These are phyloP conservation scores for Boletus rubescentipes DNA, from an alignment of 768 basidiomycete genomes.

Conservation along the genomic window DNA sequence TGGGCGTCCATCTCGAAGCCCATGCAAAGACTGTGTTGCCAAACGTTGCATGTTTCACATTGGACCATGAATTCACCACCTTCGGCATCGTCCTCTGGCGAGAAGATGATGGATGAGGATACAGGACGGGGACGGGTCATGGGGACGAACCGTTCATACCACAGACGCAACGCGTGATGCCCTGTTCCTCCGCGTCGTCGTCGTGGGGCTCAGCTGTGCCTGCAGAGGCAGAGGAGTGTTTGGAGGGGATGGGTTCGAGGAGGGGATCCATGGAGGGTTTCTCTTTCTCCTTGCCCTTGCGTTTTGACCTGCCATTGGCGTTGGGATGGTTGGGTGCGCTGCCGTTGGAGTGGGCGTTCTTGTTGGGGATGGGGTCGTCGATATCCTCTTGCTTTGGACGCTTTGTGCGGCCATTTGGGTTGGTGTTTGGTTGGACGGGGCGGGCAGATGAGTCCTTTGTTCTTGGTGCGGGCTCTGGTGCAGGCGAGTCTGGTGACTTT, in stretches of 20 bases:
- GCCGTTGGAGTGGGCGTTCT: constrained; percentile 40
- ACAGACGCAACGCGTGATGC: constrained; percentile 83
- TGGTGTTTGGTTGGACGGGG: constrained; percentile 39
- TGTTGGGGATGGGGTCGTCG: constrained; percentile 55
- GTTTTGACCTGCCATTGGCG: constrained; percentile 49
- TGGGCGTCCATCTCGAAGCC: constrained; percentile 80
- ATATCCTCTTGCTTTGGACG: constrained; percentile 73
- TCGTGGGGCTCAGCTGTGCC: constrained; percentile 41
- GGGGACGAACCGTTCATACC: constrained; percentile 66
- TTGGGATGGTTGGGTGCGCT: constrained; percentile 28
- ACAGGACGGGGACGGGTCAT: constrained; percentile 5
- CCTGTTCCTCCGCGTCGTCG: constrained; percentile 49
- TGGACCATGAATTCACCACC: constrained; percentile 97
- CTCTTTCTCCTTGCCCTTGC: constrained; percentile 68
- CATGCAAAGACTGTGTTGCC: constrained; percentile 98
- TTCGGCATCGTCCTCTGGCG: constrained; percentile 70
- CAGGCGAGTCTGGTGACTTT: constrained; percentile 72
- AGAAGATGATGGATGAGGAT: constrained; percentile 26
- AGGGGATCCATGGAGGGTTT: constrained; percentile 38
- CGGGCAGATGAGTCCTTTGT: constrained; percentile 41
- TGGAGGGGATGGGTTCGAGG: constrained; percentile 27
- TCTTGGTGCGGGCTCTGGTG: constrained; percentile 46
- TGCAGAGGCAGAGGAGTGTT: constrained; percentile 29
- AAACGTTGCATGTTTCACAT: constrained; percentile 95
- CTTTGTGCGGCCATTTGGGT: constrained; percentile 47